These are phyloP conservation scores for Spencermartinsiella ligniputridi DNA, from an alignment of 1,139 yeast species.

Conservation along the genomic window DNA sequence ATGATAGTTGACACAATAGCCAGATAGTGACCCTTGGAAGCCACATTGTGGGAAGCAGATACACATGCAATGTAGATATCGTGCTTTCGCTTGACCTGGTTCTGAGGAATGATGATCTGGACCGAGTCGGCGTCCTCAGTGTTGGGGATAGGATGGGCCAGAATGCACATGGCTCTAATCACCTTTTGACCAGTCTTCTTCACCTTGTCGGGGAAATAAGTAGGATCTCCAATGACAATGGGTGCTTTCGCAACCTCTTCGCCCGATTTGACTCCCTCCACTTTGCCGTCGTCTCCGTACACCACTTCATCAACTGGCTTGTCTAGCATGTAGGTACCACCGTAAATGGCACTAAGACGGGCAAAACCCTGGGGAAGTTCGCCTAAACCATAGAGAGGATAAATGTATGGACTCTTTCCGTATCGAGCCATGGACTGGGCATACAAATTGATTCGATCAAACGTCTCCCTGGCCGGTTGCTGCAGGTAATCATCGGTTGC, in stretches of 20 bases:
- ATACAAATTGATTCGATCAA: slow-evolving; percentile 79
- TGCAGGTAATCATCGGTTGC: slow-evolving; percentile 84
- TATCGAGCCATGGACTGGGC: slow-evolving; percentile 89
- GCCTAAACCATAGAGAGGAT: slow-evolving; percentile 95
- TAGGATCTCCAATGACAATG: slow-evolving; percentile 94
- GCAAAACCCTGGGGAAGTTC: slow-evolving; percentile 99
- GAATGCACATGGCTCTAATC: slow-evolving; percentile 89
- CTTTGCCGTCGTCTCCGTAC: slow-evolving; percentile 66
- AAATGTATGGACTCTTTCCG: slow-evolving; percentile 94
- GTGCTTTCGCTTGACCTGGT: slow-evolving; percentile 87
- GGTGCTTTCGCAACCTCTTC: slow-evolving; percentile 93
- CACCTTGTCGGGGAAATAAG: slow-evolving; percentile 92
- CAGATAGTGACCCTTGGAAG: slow-evolving; percentile 82
- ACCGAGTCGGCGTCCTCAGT: slow-evolving; percentile 83
- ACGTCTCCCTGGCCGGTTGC: slow-evolving; percentile 89
- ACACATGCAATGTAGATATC: slow-evolving; percentile 92
- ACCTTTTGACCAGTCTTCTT: slow-evolving; percentile 80
- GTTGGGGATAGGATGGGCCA: slow-evolving; percentile 85
- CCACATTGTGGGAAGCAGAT: slow-evolving; percentile 86
- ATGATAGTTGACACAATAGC: slow-evolving; percentile 94
- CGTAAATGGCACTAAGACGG: slow-evolving; percentile 92
- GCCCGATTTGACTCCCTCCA: slow-evolving; percentile 82
- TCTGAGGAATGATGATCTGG: slow-evolving; percentile 94
- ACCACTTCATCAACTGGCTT: slow-evolving; percentile 90
- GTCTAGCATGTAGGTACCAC: slow-evolving; percentile 98